A percentile compares a stretch with the other conserved stretches of the same genome.
These are phyloP conservation scores for Calonectria fujianensis DNA, from an alignment of 2,329 filamentous ascomycete species.

Conservation along the genomic window DNA sequence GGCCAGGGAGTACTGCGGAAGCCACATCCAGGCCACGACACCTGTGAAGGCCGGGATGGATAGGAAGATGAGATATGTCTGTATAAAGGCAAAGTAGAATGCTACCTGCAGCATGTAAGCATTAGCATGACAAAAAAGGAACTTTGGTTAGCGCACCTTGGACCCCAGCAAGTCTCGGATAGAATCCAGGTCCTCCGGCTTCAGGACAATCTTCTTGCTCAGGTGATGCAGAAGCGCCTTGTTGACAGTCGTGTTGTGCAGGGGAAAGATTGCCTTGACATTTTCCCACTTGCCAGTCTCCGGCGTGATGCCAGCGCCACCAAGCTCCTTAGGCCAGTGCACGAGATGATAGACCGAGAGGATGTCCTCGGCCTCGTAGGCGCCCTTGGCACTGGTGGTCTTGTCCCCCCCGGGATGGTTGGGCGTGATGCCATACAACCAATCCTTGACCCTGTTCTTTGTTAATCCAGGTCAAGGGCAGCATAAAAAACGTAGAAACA, in stretches of 20 bases:
- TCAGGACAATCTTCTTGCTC: constrained; percentile 71
- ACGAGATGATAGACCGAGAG: constrained; percentile 83
- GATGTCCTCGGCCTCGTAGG: constrained; percentile 79
- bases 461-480: constrained; percentile 3
- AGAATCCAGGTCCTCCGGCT: constrained; percentile 71
- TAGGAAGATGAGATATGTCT: constrained; percentile 83
- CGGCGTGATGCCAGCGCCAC: constrained; percentile 78
- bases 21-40: constrained; percentile 79
- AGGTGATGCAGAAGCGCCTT: constrained; percentile 74
- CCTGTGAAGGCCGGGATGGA: constrained; percentile 82
- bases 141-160: constrained; percentile 61
- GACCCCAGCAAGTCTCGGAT: constrained; percentile 79
- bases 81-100: constrained; percentile 90
- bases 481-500: neutral
- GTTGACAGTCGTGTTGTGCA: constrained; percentile 76
- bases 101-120: constrained; percentile 70
- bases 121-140: neutral
- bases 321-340: constrained; percentile 73
- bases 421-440: constrained; percentile 81
- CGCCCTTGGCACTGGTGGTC: constrained; percentile 70
- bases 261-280: constrained; percentile 76
- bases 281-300: constrained; percentile 75
- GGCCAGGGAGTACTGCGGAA: constrained; percentile 81
- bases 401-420: constrained; percentile 75
- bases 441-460: constrained; percentile 79